These are phyloP conservation scores for Coprinopsis sp. DNA, from an alignment of 768 basidiomycete species.

Conservation along the genomic window DNA sequence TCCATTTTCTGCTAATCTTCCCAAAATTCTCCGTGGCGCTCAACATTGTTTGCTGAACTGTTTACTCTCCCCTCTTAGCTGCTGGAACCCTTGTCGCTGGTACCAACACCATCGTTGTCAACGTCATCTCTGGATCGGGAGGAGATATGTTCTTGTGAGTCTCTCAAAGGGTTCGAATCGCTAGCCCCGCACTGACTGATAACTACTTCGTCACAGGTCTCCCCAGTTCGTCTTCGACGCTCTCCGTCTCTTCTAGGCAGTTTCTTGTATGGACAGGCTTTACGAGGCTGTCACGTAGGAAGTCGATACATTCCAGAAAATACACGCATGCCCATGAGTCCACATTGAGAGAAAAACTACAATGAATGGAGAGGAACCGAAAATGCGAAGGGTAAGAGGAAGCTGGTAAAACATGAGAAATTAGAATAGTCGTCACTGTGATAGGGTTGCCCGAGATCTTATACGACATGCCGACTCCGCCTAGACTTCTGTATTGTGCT, in stretches of 20 bases:
- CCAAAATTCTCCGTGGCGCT: background rate
- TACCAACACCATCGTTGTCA: conserved; percentile 27
- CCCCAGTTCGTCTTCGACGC: conserved; percentile 31
- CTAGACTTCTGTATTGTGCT: conserved; percentile 59
- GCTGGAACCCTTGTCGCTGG: conserved; percentile 26
- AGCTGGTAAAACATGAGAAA: background rate
- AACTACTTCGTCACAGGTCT: conserved; percentile 15
- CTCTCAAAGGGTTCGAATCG: too few species aligned
- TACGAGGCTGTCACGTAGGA: too few species aligned
- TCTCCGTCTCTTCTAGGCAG: conserved; percentile 21
- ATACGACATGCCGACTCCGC: conserved; percentile 56
- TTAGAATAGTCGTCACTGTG: background rate
- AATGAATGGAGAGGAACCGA: background rate
- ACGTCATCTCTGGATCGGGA: conserved; percentile 31
- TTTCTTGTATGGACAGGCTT: background rate
- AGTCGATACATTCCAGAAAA: too few species aligned
- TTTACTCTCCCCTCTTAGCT: conserved; percentile 15
- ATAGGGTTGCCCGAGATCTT: too few species aligned
- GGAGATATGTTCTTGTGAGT: conserved; percentile 30
- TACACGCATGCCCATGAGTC: background rate
- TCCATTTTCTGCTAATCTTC: too few species aligned
- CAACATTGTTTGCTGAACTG: background rate
- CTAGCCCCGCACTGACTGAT: too few species aligned
- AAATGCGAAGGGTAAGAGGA: background rate
- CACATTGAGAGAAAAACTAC: background rate